Conservation (phyloP, 2,329 filamentous ascomycete genomes). For the Blastomyces gilchristii region DNA sequence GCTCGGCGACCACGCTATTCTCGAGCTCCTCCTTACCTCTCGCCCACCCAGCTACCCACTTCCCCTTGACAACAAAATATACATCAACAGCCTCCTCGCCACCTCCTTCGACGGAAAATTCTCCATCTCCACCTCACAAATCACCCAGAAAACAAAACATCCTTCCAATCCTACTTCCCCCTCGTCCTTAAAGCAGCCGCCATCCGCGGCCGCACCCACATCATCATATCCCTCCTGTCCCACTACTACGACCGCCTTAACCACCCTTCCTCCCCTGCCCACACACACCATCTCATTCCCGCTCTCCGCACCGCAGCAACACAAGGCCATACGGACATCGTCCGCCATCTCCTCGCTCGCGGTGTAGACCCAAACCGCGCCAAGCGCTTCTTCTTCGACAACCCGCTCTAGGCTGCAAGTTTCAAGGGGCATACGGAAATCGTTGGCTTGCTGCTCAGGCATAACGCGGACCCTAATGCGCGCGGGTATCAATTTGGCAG, state of each 20-base stretch:
- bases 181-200: neutral
- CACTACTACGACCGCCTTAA: neutral
- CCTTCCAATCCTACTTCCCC: conserved; percentile 1
- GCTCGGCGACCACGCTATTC: neutral
- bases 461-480: conserved; percentile 13
- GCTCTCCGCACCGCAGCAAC: conserved; percentile 1
- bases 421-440: conserved; percentile 6
- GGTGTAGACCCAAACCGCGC: neutral
- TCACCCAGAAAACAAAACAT: neutral
- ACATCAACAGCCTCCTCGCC: neutral
- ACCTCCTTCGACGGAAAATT: neutral
- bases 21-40: neutral
- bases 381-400: neutral
- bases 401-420: conserved; percentile 12
- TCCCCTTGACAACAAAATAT: neutral
- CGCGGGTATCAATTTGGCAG: conserved; percentile 1
- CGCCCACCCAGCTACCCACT: neutral
- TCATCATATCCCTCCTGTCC: neutral
- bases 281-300: neutral
- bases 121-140: neutral
- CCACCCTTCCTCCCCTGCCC: neutral
- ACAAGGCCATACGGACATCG: conserved; percentile 1
- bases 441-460: neutral
- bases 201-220: neutral
- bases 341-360: neutral